Conservation (phyloP, 257 asterid genomes). For the Solanum etuberosum region DNA sequence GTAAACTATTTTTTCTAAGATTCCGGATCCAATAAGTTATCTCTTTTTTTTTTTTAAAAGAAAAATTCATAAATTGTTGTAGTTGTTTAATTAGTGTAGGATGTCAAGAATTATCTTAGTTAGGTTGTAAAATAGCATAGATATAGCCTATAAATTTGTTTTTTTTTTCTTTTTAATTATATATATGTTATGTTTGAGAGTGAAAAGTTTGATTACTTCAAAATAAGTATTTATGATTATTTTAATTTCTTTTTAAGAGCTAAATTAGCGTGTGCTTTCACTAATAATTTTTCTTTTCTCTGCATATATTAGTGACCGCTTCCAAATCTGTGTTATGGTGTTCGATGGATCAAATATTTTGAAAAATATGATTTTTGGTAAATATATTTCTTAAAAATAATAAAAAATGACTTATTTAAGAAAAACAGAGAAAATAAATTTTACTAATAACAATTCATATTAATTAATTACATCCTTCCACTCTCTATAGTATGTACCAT, state of each 20-base stretch:
- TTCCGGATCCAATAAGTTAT: background rate
- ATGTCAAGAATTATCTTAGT: too few species aligned
- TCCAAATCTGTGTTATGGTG: background rate
- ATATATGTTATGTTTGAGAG: background rate
- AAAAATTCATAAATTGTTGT: fast-evolving
- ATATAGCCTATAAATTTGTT: background rate
- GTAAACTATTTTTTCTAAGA: background rate
- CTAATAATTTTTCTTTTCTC: background rate
- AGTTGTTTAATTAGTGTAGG: too few species aligned
- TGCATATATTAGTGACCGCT: background rate
- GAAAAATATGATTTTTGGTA: too few species aligned
- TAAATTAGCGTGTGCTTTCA: background rate
- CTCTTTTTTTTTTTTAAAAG: background rate
- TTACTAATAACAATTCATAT: too few species aligned
- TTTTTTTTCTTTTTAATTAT: too few species aligned
- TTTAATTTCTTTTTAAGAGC: background rate
- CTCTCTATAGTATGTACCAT: background rate
- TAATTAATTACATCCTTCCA: too few species aligned
- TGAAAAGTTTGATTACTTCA: background rate
- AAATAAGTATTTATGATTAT: background rate
- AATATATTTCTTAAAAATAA: background rate
- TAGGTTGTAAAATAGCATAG: background rate
- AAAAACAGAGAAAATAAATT: too few species aligned
- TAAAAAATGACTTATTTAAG: too few species aligned
- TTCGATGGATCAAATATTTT: background rate